Base-by-base conservation (phyloP, 129 eudicot species). In the Artemisia argyi region DNA sequence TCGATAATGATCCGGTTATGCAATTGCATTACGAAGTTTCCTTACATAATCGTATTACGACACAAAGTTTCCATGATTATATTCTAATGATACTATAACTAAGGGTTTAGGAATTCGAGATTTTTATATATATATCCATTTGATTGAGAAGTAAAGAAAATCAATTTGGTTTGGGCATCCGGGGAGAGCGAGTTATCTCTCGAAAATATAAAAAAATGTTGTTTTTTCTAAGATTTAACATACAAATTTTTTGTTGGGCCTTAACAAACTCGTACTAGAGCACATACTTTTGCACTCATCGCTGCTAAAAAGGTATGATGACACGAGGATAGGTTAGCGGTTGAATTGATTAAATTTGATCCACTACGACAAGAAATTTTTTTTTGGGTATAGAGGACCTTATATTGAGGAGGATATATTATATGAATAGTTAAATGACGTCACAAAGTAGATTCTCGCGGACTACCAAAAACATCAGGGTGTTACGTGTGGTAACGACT, bases 21-120 rank as follows among this genome's bases (percentile, higher is more conserved):
- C 54, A 65, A 42, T 17, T 17, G 46, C 70, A 65, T 65, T 65
- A 44, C 53, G 70, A 44, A 65, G 70, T 65, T 65, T 65, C 52
- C n/a, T 65, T 65, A 11, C 13, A 65, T 65, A 61, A 11, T 65
- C 46, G 55, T 51, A 65, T 65, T 39, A 39, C 55, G 53, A 47
- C 48, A 65, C 32, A 28, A 42, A 44, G 55, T 65, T 65, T 19
- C 50, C 70, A 65, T 65, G 18, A 65, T 46, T 46, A 65, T n/a
- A 65, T 65, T 65, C 10, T 64, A n/a, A 64, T 42, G 67, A 39
- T 65, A 16, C 1, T 65, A 44, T 64, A n/a, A 18, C 12, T 28
- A 65, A 18, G 55, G 55, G 70, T 28, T 32, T 18, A 63, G 70
- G 55, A 18, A 44, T 65, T 42, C 9, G 54, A 46, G 16, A 47